Base-by-base conservation (phyloP, 352 stramenopile species). In the Hyaloperonospora arabidopsidis region DNA sequence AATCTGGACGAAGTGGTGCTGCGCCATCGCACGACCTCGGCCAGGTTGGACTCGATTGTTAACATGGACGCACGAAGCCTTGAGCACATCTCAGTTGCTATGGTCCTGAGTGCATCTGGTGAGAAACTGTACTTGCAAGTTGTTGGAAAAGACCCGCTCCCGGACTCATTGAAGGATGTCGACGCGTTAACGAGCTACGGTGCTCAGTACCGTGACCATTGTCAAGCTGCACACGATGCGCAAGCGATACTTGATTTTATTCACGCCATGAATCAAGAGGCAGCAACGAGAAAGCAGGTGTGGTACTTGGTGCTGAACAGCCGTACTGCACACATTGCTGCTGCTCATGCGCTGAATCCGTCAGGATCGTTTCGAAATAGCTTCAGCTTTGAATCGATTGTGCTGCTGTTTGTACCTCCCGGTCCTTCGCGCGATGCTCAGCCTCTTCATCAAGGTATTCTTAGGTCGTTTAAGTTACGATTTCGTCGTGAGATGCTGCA, bases 281-380 rank as follows among this genome's bases (percentile, higher is more conserved):
- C 79, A 25, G 74, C 67, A 34, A 52, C 55, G 3, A 67, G 77
- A 21, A 79, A 82, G 19, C 69, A 90, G 43, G 61, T 81, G 0
- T 90, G 79, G 79, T 88, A 74, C 38, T 58, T 90, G 13, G 62
- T 90, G 15, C 63, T 90, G 52, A 72, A 88, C 43, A 78, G 68
- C 18, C 87, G 69, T 25, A 70, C 77, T 18, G 76, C 74, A 5
- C 79, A 90, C 47, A 60, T 86, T 46, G 74, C 78, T 34, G 78
- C 81, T 10, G 77, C 75, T 13, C 72, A 84, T 25, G 56, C 78
- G 22, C 58, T 87, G 15, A 75, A 87, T 43, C 76, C 77, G 1
- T 65, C 59, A 1, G 79, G 77, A 7, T 84, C 76, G 34, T 74
- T 79, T 59, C 72, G 73, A 15, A 65, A 65, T 52, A 76, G 77